phyloP scores from a whole-genome alignment of 805 yeast genomes.

The Metschnikowia koreensis region DNA sequence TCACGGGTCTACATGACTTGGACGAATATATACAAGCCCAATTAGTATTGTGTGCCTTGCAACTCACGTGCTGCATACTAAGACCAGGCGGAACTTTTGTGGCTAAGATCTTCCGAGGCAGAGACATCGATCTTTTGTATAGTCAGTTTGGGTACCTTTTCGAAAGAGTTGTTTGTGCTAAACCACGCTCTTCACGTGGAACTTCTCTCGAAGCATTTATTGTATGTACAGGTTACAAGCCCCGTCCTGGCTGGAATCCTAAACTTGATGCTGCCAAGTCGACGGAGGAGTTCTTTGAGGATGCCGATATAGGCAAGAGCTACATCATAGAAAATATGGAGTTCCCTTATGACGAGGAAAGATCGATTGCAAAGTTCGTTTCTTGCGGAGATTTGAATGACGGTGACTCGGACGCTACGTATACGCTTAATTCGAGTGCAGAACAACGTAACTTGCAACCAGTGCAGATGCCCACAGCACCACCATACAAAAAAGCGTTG shows the following conservation, averaged over 20 bases:
- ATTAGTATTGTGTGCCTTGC: constrained; percentile 84
- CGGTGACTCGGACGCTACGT: constrained; percentile 95
- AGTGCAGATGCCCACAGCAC: constrained; percentile 93
- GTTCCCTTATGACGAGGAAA: constrained; percentile 54
- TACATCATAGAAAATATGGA: constrained; percentile 46
- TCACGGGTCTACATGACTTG: constrained; percentile 92
- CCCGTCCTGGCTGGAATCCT: constrained; percentile 84
- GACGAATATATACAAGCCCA: constrained; percentile 98
- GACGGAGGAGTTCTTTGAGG: constrained; percentile 81
- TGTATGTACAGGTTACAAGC: constrained; percentile 85
- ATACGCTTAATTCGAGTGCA: constrained; percentile 48
- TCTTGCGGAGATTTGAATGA: constrained; percentile 92
- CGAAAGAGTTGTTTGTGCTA: constrained; percentile 88
- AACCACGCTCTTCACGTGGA: constrained; percentile 93
- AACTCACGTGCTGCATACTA: constrained; percentile 83
- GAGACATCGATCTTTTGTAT: constrained; percentile 91
- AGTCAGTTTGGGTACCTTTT: constrained; percentile 88
- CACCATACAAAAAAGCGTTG: constrained; percentile 91
- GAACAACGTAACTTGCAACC: constrained; percentile 69
- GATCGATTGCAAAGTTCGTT: constrained; percentile 83
- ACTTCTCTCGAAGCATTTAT: constrained; percentile 92
- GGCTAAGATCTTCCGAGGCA: constrained; percentile 93
- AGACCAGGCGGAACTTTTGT: constrained; percentile 91
- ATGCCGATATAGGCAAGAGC: constrained; percentile 54
- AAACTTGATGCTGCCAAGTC: constrained; percentile 52